phyloP scores from a whole-genome alignment of 2,329 filamentous ascomycete genomes.

The Salinomyces thailandicus region DNA sequence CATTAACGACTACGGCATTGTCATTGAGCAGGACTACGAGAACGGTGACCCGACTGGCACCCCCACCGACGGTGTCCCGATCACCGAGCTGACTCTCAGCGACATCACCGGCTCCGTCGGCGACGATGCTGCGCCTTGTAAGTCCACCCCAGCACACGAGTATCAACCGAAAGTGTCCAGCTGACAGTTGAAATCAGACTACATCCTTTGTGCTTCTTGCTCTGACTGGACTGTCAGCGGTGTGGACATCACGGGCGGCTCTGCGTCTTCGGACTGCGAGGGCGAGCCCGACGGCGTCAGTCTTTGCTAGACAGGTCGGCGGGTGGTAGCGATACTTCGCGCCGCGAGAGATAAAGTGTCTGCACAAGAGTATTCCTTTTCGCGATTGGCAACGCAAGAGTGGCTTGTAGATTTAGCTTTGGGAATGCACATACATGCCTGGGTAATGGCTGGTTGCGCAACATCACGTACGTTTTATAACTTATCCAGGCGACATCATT shows the following conservation, averaged over 20 bases:
- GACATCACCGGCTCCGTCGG: slow-evolving; percentile 37
- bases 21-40: slow-evolving; percentile 50
- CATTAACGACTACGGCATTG: slow-evolving; percentile 46
- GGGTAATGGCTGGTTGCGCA: too few relatives aligned
- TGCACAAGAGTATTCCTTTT: too few relatives aligned
- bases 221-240: slow-evolving; percentile 44
- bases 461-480: too few relatives aligned
- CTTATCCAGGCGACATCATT: too few relatives aligned
- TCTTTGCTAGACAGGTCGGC: slow-evolving; percentile 2
- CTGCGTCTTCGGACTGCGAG: slow-evolving; percentile 32
- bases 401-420: too few relatives aligned
- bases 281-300: slow-evolving; percentile 26
- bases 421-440: too few relatives aligned
- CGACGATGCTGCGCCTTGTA: slow-evolving; percentile 30
- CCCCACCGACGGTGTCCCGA: slow-evolving; percentile 45
- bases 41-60: slow-evolving; percentile 35
- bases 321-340: too few relatives aligned
- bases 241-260: slow-evolving; percentile 43
- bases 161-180: slow-evolving; percentile 37
- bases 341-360: too few relatives aligned
- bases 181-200: slow-evolving; percentile 29
- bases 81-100: slow-evolving; percentile 39
- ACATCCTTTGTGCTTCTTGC: slow-evolving; percentile 47
- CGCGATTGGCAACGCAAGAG: too few relatives aligned
- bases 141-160: slow-evolving; percentile 35